Base-by-base conservation (phyloP, 2,329 filamentous ascomycete species). In the Scedosporium aurantiacum region DNA sequence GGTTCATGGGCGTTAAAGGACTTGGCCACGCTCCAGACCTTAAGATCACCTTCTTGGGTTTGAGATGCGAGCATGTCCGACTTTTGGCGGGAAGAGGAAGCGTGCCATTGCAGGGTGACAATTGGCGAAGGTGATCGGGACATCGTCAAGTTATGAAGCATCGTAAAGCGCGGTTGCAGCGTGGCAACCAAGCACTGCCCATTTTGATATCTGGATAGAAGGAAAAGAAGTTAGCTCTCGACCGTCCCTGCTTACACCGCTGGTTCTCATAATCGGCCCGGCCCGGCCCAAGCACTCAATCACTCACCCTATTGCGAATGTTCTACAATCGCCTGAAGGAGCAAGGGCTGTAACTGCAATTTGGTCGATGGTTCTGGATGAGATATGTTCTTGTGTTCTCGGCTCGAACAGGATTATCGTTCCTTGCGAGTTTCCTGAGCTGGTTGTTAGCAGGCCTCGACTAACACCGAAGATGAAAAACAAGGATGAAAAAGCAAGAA, bases 41-140 rank as follows among this genome's bases (percentile, higher is more conserved):
- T 84, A 55, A 99, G 78, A 70, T 99, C 93, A 21, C 94, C 93
- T 70, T 97, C 92, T 59, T 88, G 83, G 3, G 91, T 94, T 74
- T 97, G 93, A 7, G 91, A 90, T 1, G 93, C 93, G 68, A 99
- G 78, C 94, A 99, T 99, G 70, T 97, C 93, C 0, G 94, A 96
- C 75, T 96, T 97, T 73, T 97, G 92, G 66, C 92, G 90, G 0
- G 92, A 89, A 0, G 94, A 97, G 0, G 94, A 97, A 43, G 93
- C 92, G 79, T 99, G 94, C 94, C 94, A 99, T 63, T 91, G 85
- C 21, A 99, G 76, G 7, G 86, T 90, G 3, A 92, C 86, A 58
- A 99, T 91, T 2, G 91, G 89, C 0, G 93, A 97, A 1, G 94
- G 93, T 1, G 85, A 84, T 67, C 90, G 82, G 0, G 88, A 89